Evolutionary conservation across 495 filamentous ascomycete genomes (phyloP).

Genomic region (Neohortaea acidophila): DNA sequence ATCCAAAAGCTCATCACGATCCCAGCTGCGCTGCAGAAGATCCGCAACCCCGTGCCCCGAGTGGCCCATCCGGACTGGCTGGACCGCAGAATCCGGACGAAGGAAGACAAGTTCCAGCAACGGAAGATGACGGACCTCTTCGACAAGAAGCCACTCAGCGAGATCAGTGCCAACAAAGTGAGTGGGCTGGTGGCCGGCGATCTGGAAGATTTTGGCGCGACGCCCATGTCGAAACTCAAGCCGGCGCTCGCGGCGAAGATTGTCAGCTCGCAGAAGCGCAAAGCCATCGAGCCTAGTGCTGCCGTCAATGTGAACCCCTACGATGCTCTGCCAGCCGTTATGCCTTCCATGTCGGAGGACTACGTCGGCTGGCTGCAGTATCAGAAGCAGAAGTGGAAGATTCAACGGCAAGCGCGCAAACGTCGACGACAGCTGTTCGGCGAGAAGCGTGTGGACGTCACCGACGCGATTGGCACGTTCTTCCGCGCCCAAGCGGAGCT

Average conservation of each 20-base stretch:
- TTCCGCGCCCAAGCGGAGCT: constrained; percentile 85
- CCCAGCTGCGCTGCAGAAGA: constrained; percentile 85
- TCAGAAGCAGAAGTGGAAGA: constrained; percentile 98
- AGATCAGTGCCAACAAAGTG: constrained; percentile 54
- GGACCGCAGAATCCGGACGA: constrained; percentile 77
- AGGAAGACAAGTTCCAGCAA: constrained; percentile 95
- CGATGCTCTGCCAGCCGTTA: constrained; percentile 63
- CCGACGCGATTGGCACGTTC: constrained; percentile 64
- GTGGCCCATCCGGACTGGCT: constrained; percentile 95
- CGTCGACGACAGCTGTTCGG: constrained; percentile 86
- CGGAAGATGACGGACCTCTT: constrained; percentile 97
- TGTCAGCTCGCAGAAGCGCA: constrained; percentile 57
- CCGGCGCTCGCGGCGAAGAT: constrained; percentile 48
- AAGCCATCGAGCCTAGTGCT: constrained; percentile 45
- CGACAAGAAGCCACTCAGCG: constrained; percentile 55
- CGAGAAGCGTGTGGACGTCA: constrained; percentile 52
- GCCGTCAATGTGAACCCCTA: constrained; percentile 58
- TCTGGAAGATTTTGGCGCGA: constrained; percentile 69
- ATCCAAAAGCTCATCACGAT: constrained; percentile 99
- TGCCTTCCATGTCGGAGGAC: constrained; percentile 76
- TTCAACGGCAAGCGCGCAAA: constrained; percentile 82
- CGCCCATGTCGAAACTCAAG: constrained; percentile 41
- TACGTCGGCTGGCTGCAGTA: constrained; percentile 83
- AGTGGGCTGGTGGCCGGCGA: constrained; percentile 43
- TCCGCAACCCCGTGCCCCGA: constrained; percentile 83